Evolutionary conservation across 2,329 filamentous ascomycete species (phyloP).

Genomic region (Aspergillus versicolor): DNA sequence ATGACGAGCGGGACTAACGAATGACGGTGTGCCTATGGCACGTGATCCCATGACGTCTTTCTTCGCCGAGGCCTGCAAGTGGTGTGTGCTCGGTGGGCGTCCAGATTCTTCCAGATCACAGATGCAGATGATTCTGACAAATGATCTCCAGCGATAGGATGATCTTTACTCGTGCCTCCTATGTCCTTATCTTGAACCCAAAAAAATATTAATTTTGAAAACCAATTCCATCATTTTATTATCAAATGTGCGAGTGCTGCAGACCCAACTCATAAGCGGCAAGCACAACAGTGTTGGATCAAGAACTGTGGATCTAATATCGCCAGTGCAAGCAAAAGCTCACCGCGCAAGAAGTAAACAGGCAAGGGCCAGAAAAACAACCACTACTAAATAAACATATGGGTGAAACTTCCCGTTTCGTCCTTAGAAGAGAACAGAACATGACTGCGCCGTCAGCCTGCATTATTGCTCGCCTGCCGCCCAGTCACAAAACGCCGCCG

Average conservation of each 20-base stretch:
- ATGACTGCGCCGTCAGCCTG: slow-evolving; percentile 25
- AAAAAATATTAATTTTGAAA: no score
- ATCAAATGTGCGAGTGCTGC: background rate
- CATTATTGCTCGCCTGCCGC: slow-evolving; percentile 22
- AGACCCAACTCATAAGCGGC: background rate
- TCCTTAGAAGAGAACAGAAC: slow-evolving; percentile 19
- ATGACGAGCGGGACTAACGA: background rate
- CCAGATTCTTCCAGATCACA: background rate
- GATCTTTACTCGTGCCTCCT: background rate
- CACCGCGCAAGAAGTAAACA: background rate
- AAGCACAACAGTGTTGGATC: background rate
- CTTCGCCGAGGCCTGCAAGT: background rate
- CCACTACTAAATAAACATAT: slow-evolving; percentile 11
- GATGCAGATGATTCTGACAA: background rate
- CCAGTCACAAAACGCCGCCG: slow-evolving; percentile 24
- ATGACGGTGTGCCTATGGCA: slow-evolving; percentile 2
- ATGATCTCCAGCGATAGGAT: background rate
- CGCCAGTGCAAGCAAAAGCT: background rate
- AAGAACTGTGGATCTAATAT: slow-evolving; percentile 1
- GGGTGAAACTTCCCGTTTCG: slow-evolving; percentile 11
- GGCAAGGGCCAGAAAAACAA: slow-evolving; percentile 4
- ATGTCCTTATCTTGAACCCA: background rate
- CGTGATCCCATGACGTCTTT: slow-evolving; percentile 4
- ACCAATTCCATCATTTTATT: background rate
- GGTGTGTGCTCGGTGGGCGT: background rate